Evolutionary conservation across 768 basidiomycete genomes (phyloP), one percentile per base, ranked within the genome.

Genomic region (Tubosaeta sp.): DNA sequence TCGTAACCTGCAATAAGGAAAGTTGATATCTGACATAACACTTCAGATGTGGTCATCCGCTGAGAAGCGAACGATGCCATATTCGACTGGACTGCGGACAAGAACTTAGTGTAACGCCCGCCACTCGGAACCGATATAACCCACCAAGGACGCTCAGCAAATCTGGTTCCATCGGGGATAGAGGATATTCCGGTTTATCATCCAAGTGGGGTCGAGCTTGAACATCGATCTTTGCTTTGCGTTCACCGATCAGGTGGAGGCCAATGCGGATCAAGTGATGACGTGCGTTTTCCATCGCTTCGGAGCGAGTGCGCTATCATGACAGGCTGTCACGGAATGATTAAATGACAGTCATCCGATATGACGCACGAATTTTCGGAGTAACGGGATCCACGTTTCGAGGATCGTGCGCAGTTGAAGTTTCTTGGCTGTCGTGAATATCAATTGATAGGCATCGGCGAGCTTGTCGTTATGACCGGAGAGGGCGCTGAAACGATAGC

Each of bases 1-100:
- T 86, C 84, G 68, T 87, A 79, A 11, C 85, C 84, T 5, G 82
- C 80, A 13, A 79, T 73, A 27, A 86, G 71, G 61, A 86, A 84
- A 0, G 81, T 84, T 11, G 78, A 76, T 53, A 85, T 84, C 56
- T 84, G 85, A 56, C 74, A 81, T 21, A 82, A 68, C 2, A 80
- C 75, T 54, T 87, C 83, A n/a, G 72, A 65, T 32, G 77, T 73
- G 11, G 77, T 73, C 71, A 87, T 73, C n/a, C 73, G 72, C 52
- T 78, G 73, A 1, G 71, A 67, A 10, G 74, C 64, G 10, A 71
- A 64, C 30, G 73, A 64, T 12, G 71, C 64, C 13, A 79, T 62
- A 58, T 84, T 86, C 1, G 84, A 85, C 44, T 75, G 77, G 48
- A 88, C 86, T 85, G 59, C 0, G 21, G 24, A 30, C 21, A 3